phyloP scores from a whole-genome alignment of 805 yeast genomes.

The Candida piceae region DNA sequence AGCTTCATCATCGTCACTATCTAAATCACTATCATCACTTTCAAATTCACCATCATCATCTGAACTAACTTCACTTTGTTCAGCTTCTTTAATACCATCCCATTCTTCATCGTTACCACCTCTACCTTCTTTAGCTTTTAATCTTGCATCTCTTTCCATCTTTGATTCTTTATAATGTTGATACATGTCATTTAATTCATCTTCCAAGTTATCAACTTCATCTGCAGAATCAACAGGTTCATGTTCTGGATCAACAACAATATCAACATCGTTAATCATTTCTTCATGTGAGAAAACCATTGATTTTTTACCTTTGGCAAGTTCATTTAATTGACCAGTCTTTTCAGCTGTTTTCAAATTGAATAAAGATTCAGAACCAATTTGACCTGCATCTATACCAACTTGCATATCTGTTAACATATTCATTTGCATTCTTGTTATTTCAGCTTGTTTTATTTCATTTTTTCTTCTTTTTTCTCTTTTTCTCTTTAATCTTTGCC shows the following conservation, averaged over 20 bases:
- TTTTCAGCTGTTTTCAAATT: constrained; percentile 81
- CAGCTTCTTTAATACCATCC: constrained; percentile 59
- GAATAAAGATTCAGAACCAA: constrained; percentile 76
- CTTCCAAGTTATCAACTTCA: constrained; percentile 67
- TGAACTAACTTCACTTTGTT: constrained; percentile 23
- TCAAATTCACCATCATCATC: constrained; percentile 42
- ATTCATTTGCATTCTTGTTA: constrained; percentile 89
- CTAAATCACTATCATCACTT: constrained; percentile 37
- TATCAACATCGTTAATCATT: constrained; percentile 49
- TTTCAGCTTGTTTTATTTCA: constrained; percentile 81
- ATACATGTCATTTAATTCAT: constrained; percentile 80
- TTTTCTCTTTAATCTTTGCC: constrained; percentile 61
- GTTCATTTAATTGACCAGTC: constrained; percentile 71
- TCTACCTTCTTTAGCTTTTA: constrained; percentile 64
- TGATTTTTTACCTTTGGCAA: constrained; percentile 71
- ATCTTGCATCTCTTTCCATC: constrained; percentile 65
- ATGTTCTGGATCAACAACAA: constrained; percentile 44
- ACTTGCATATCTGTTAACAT: constrained; percentile 91
- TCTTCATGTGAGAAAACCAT: constrained; percentile 58
- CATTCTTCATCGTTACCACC: constrained; percentile 77
- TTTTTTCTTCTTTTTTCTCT: constrained; percentile 81
- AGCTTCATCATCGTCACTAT: constrained; percentile 70
- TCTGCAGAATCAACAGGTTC: constrained; percentile 37
- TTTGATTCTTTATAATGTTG: constrained; percentile 58
- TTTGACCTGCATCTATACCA: constrained; percentile 85